phyloP scores from a whole-genome alignment of 805 yeast species.

The Candida insectorum region DNA sequence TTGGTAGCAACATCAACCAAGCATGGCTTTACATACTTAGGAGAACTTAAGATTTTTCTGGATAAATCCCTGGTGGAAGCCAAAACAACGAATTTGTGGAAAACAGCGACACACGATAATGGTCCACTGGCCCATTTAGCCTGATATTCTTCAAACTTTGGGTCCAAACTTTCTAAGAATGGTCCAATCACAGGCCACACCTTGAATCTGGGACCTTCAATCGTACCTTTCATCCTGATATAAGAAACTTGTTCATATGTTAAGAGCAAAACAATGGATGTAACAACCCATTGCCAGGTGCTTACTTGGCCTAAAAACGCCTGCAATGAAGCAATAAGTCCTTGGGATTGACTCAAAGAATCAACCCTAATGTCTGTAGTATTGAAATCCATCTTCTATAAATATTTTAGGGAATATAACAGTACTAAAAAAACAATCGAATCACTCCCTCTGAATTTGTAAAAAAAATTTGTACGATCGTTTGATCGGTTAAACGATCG shows the following conservation, averaged over 20 bases:
- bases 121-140: conserved; percentile 96
- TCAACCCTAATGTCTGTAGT: background rate
- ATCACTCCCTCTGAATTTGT: too few species aligned
- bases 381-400: conserved; percentile 9
- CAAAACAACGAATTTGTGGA: conserved; percentile 95
- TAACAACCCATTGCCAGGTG: conserved; percentile 42
- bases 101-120: conserved; percentile 92
- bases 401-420: too few species aligned
- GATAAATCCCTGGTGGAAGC: conserved; percentile 87
- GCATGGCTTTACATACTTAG: conserved; percentile 91
- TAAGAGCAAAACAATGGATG: conserved; percentile 46
- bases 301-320: conserved; percentile 1
- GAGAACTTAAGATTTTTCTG: conserved; percentile 80
- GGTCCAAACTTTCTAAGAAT: conserved; percentile 88
- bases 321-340: background rate
- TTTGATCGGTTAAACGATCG: too few species aligned
- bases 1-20: conserved; percentile 96
- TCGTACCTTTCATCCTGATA: conserved; percentile 74
- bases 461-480: too few species aligned
- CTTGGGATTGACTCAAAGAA: background rate
- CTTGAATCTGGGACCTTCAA: conserved; percentile 87
- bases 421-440: too few species aligned
- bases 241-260: conserved; percentile 77
- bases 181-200: conserved; percentile 97
- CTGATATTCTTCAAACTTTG: conserved; percentile 89